Conservation (phyloP, 2,329 filamentous ascomycete species). For the Fusarium papillatum region DNA sequence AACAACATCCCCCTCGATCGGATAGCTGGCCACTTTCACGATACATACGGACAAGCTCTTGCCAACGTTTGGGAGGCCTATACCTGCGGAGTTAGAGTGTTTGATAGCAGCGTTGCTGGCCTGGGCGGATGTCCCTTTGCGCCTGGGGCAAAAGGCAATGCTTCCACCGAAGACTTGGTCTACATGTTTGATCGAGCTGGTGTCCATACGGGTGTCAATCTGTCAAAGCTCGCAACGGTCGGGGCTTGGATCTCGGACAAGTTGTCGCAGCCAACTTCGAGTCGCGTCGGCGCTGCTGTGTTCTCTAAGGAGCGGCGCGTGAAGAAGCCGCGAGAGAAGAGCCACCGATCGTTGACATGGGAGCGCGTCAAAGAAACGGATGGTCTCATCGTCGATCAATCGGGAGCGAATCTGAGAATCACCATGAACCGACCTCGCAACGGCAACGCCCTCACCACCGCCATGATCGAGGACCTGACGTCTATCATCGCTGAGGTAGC, state of each 20-base stretch:
- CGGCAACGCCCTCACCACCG: neutral
- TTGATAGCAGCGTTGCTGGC: neutral
- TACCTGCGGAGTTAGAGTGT: neutral
- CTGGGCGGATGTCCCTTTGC: neutral
- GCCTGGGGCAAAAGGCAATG: neutral
- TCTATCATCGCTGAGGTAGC: neutral
- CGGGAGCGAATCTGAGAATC: neutral
- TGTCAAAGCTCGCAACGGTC: conserved; percentile 64
- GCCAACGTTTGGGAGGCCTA: conserved; percentile 1
- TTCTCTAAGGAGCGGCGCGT: conserved; percentile 23
- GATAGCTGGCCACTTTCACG: neutral
- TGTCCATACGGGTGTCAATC: conserved; percentile 60
- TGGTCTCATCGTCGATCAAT: neutral
- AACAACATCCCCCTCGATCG: neutral
- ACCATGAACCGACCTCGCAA: neutral
- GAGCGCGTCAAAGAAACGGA: neutral
- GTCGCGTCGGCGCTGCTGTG: conserved; percentile 59
- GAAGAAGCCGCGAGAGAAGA: neutral
- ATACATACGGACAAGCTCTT: neutral
- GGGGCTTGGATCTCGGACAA: conserved; percentile 70
- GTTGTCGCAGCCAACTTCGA: conserved; percentile 62
- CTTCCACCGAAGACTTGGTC: neutral
- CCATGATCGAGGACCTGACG: neutral
- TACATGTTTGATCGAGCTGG: conserved; percentile 1
- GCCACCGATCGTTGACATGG: neutral